These are phyloP conservation scores for Mycena filopes DNA, from an alignment of 768 basidiomycete genomes.

Conservation along the genomic window DNA sequence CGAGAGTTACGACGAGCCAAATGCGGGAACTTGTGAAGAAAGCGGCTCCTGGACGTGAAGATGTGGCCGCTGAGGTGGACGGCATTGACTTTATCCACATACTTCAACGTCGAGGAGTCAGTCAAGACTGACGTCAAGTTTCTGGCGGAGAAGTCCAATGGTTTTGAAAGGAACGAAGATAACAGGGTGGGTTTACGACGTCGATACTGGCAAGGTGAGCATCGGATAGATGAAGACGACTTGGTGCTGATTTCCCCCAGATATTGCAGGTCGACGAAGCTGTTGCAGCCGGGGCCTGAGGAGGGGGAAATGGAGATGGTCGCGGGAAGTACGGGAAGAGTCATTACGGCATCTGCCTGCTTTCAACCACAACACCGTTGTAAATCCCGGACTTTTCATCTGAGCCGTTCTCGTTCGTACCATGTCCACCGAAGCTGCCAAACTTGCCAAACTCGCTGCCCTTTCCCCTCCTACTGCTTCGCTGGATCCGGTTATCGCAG, in stretches of 20 bases:
- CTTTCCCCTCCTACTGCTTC: slow-evolving; percentile 27
- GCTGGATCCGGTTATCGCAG: slow-evolving; percentile 30
- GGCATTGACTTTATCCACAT: slow-evolving; percentile 56
- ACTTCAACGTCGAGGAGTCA: slow-evolving; percentile 48
- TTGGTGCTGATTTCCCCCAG: not conserved
- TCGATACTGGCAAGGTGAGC: slow-evolving; percentile 63
- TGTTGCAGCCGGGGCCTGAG: not conserved
- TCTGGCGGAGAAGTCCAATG: slow-evolving; percentile 53
- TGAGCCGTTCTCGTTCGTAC: not conserved
- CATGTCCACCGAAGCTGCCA: slow-evolving; percentile 21
- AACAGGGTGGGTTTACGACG: slow-evolving; percentile 64
- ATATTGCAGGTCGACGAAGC: slow-evolving; percentile 5
- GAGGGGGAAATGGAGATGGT: not conserved
- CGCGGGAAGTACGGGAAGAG: not conserved
- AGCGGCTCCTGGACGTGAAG: slow-evolving; percentile 36
- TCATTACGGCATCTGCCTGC: not conserved
- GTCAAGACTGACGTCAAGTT: slow-evolving; percentile 56
- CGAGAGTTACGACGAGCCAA: slow-evolving; percentile 52
- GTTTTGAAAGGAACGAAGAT: slow-evolving; percentile 52
- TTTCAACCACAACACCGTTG: too few relatives aligned
- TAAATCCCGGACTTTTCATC: not conserved
- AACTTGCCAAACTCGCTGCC: slow-evolving; percentile 24
- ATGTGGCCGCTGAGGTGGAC: slow-evolving; percentile 43
- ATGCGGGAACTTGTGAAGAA: slow-evolving; percentile 52
- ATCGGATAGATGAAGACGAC: not conserved